Base-by-base conservation (phyloP, 2,329 filamentous ascomycete species). In the Chaetomium olivaceum region DNA sequence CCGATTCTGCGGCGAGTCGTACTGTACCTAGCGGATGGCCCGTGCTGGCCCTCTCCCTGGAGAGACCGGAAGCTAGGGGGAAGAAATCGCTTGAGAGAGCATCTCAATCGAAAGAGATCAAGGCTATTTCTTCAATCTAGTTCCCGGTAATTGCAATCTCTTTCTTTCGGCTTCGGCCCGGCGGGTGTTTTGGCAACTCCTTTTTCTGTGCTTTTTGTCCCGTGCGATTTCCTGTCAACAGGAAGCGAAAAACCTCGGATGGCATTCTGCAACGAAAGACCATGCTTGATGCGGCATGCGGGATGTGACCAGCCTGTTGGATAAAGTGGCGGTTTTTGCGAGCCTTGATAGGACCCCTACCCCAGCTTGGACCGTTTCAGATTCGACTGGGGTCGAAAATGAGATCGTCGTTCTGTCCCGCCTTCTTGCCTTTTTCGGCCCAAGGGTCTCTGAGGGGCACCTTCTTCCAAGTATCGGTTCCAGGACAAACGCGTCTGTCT, bases 291-390 rank as follows among this genome's bases (percentile, higher is more conserved):
- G 43, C 55, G 57, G 14, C 16, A 48, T 58, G 46, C 58, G 64
- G 65, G 65, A 61, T 57, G 62, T 61, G 55, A 51, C 54, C 55
- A n/a, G 36, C 39, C 16, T 29, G 61, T 33, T 54, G 61, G 61
- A 52, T 52, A 54, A 50, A 50, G 57, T 33, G 64, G 56, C 31
- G 23, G 25, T 16, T 51, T 36, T 16, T 19, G 12, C 39, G 33
- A 4, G 3, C 31, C 25, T 4, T 63, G 33, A 67, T 69, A 69
- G 64, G 68, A 54, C 31, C 33, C 43, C 33, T 39, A 12, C 46
- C 59, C 61, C 56, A 39, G 31, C 7, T 39, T 67, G 36, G 67
- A 19, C 57, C 63, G 69, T 70, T 70, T 70, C 69, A 70, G 58
- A 68, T 43, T 50, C 21, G 59, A 60, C 69, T 65, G 48, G 67